Conservation (phyloP, 176 grass and related monocot species). For the Lolium perenne region DNA sequence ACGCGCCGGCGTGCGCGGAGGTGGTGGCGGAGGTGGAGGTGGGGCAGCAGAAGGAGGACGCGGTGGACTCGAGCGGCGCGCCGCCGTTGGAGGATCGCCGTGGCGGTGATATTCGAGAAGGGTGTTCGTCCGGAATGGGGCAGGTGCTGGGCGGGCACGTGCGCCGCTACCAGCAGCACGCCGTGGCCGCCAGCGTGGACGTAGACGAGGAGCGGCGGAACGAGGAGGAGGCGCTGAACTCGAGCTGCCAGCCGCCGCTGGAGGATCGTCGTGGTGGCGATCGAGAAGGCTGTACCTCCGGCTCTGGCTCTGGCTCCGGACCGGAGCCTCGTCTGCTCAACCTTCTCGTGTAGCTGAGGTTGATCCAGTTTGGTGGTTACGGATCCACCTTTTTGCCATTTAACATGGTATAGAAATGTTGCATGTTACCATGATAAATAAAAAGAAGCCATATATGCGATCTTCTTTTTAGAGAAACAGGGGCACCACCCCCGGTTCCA, state of each 20-base stretch:
- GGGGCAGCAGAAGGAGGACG: too few species aligned
- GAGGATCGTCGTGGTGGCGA: slow-evolving; percentile 23
- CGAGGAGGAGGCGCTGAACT: slow-evolving; percentile 34
- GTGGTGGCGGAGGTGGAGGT: neutral
- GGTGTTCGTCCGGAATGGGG: slow-evolving; percentile 32
- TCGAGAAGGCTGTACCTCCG: neutral
- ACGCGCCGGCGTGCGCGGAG: neutral
- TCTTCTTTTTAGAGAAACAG: too few species aligned
- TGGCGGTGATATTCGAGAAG: too few species aligned
- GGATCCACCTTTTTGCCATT: neutral
- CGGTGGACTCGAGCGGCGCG: too few species aligned
- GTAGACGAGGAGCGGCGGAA: neutral
- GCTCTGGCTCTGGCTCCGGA: neutral
- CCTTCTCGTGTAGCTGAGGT: neutral
- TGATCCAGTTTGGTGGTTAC: neutral
- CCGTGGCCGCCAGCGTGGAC: neutral
- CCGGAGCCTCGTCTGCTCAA: slow-evolving; percentile 41
- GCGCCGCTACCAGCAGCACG: slow-evolving; percentile 29
- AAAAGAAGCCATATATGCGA: neutral
- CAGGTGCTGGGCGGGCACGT: slow-evolving; percentile 80
- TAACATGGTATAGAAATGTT: too few species aligned
- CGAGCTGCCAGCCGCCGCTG: slow-evolving; percentile 35
- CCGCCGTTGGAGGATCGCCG: too few species aligned
- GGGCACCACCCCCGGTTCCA: too few species aligned
- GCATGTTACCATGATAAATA: neutral